Percentiles rank a stretch among this genome's conserved stretches.
phyloP scores from a whole-genome alignment of 2,329 filamentous ascomycete genomes.

The Neofusicoccum kwambonambiense region DNA sequence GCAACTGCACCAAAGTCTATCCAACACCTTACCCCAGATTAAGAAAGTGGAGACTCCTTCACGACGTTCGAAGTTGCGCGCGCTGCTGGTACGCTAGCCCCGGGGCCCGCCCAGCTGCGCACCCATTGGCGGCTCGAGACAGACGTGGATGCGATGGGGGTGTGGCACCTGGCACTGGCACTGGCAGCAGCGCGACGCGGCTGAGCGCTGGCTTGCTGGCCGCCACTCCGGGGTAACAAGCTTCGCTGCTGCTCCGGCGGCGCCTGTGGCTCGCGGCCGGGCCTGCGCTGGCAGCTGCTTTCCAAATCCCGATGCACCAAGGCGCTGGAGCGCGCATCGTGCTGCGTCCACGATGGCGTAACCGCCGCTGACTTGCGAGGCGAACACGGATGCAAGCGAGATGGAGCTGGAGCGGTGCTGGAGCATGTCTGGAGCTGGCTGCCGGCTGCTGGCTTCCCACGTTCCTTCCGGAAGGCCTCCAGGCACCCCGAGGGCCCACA shows the following conservation, averaged over 20 bases:
- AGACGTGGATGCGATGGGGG: background rate
- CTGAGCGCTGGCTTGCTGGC: background rate
- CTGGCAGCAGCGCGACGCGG: background rate
- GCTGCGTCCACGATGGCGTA: no score
- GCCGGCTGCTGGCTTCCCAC: background rate
- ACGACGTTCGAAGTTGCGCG: slow-evolving; percentile 17
- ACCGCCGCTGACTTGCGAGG: no score
- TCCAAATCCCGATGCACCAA: background rate
- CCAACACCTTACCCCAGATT: slow-evolving; percentile 15
- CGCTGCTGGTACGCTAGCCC: slow-evolving; percentile 4
- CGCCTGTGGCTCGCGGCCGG: no score
- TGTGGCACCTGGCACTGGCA: background rate
- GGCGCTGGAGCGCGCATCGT: background rate
- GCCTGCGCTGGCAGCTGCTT: background rate
- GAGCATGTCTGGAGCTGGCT: no score
- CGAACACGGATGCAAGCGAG: no score
- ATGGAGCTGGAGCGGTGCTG: no score
- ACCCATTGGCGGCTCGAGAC: background rate
- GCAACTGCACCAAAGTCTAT: slow-evolving; percentile 15
- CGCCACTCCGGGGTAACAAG: background rate
- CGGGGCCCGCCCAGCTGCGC: background rate
- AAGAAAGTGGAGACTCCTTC: slow-evolving; percentile 15
- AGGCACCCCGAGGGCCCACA: no score
- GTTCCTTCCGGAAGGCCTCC: background rate
- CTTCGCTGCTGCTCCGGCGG: background rate